These are phyloP conservation scores for Acanthamoeba royreba DNA, from an alignment of 208 protist species.

Conservation along the genomic window DNA sequence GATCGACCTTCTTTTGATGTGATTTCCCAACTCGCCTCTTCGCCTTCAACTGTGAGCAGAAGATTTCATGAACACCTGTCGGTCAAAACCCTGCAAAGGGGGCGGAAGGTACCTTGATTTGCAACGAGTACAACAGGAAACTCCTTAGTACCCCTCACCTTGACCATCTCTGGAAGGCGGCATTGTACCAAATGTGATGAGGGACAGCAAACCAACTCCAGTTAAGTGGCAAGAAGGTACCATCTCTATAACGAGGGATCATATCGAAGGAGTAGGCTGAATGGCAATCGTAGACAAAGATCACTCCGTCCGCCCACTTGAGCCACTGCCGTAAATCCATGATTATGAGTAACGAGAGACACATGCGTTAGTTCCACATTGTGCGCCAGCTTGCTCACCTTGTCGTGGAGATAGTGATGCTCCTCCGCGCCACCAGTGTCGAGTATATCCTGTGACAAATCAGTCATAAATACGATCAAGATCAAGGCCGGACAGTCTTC, in stretches of 20 bases:
- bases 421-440: background rate
- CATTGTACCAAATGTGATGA: too few species aligned
- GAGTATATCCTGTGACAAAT: slow-evolving; percentile 5
- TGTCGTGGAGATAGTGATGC: slow-evolving; percentile 21
- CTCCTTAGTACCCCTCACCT: slow-evolving; percentile 34
- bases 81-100: too few species aligned
- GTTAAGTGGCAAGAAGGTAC: too few species aligned
- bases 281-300: background rate
- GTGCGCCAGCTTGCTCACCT: too few species aligned
- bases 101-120: background rate
- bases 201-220: too few species aligned
- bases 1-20: slow-evolving; percentile 9
- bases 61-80: background rate
- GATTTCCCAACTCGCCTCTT: slow-evolving; percentile 15
- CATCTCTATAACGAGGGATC: background rate
- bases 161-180: background rate
- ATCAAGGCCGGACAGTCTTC: background rate
- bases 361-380: background rate
- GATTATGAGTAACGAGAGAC: background rate
- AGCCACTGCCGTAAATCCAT: background rate
- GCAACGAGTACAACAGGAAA: slow-evolving; percentile 8
- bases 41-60: background rate
- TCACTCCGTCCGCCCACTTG: background rate
- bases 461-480: background rate
- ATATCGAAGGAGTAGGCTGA: slow-evolving; percentile 36